These are phyloP conservation scores for Mrakia blollopis DNA, from an alignment of 768 basidiomycete species.

Conservation along the genomic window DNA sequence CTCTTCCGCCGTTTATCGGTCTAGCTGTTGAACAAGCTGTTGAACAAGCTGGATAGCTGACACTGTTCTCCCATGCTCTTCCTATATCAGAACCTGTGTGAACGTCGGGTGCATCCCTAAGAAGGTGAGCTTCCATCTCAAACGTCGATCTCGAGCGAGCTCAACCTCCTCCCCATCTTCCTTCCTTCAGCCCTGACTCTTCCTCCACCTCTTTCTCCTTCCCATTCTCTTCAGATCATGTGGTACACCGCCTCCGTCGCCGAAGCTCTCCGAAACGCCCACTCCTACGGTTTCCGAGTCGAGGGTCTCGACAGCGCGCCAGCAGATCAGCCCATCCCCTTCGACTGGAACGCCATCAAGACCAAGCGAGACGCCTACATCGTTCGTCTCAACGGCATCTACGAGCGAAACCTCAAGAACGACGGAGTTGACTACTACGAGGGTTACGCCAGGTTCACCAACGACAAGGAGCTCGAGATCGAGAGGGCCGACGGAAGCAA, in stretches of 20 bases:
- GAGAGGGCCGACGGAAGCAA: slow-evolving; percentile 58
- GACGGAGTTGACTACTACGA: slow-evolving; percentile 83
- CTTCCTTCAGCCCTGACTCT: background rate
- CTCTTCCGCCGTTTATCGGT: background rate
- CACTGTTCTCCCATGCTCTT: no score
- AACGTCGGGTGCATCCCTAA: slow-evolving; percentile 99
- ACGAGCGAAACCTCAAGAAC: slow-evolving; percentile 78
- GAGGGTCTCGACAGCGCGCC: slow-evolving; percentile 42
- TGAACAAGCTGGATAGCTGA: background rate
- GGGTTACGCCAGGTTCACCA: slow-evolving; percentile 69
- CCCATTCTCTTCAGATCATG: slow-evolving; percentile 65
- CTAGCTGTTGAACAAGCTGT: background rate
- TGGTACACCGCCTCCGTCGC: slow-evolving; percentile 66
- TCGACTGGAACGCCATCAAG: slow-evolving; percentile 89
- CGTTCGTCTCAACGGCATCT: slow-evolving; percentile 78
- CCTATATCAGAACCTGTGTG: slow-evolving; percentile 68
- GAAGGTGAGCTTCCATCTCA: slow-evolving; percentile 55
- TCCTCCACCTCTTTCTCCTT: background rate
- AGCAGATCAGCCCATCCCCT: slow-evolving; percentile 52
- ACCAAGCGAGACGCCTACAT: slow-evolving; percentile 95
- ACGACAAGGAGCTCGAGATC: slow-evolving; percentile 66
- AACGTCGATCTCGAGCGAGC: slow-evolving; percentile 8
- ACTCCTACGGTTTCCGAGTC: slow-evolving; percentile 53
- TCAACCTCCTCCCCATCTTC: background rate
- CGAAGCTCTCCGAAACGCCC: slow-evolving; percentile 74